Base-by-base conservation (phyloP, 768 basidiomycete genomes). In the Cyclocybe cylindracea region DNA sequence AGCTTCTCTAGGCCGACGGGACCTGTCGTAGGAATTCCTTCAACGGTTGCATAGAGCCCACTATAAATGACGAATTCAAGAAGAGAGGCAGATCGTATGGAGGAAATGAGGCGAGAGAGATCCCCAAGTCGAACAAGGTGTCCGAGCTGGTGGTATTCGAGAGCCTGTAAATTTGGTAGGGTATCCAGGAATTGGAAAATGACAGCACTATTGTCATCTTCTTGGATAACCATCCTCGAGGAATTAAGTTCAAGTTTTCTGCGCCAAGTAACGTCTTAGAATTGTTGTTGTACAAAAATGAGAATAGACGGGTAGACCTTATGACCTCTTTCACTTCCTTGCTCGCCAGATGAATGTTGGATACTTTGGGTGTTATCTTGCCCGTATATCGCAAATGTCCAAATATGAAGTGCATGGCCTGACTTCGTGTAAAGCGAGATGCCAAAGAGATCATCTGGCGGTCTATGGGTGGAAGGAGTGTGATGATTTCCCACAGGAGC, bases 401-500 rank as follows among this genome's bases (percentile, higher is more conserved):
- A 29, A 56, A 56, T 19, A 49, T 38, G 38, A 34, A 56, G 36
- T 13, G 39, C 5, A 56, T 10, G 29, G 50, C 6, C 13, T 51
- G 35, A 14, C 34, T 44, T 19, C 50, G 44, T 7, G 39, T 33
- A 7, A 50, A 29, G 11, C 33, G 55, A 29, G 55, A 56, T 10
- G 40, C 10, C 9, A 56, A 37, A 43, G 44, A 56, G 10, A 46
- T 33, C 8, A 40, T 42, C 37, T 16, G 33, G 50, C 40, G 56
- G 47, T 54, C 53, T 24, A 6, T 7, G 18, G 35, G 16, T 29
- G 44, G 49, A 38, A 54, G 39, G 24, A 24, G 10, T 44, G n/a
- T 14, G 32, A 58, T 11, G 24, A 58, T 58, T 14, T 54, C 45
- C 24, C 24, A 18, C 14, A 54, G 32, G 48, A 57, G 47, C 46